A percentile compares a stretch with the other conserved stretches of the same genome.
phyloP scores from a whole-genome alignment of 805 yeast genomes.

The Scheffersomyces stipitis region DNA sequence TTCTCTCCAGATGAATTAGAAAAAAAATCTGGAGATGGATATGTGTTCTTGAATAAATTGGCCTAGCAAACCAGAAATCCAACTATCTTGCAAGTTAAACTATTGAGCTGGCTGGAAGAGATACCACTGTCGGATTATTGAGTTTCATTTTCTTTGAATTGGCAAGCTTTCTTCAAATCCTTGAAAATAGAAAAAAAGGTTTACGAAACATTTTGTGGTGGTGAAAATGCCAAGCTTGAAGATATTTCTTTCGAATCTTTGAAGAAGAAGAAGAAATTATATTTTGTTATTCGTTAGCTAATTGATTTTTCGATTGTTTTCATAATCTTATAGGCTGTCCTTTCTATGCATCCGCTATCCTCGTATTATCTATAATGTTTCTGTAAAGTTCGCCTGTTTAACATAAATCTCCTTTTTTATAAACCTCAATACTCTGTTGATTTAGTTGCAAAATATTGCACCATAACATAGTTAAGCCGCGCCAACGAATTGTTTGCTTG shows the following conservation, averaged over 20 bases:
- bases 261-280: too few species aligned
- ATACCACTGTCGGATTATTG: slow-evolving; percentile 50
- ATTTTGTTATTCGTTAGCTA: too few species aligned
- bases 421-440: too few species aligned
- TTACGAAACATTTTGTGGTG: slow-evolving; percentile 29
- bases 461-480: too few species aligned
- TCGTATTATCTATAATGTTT: too few species aligned
- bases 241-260: slow-evolving; percentile 48
- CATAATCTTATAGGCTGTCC: too few species aligned
- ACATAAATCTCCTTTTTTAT: too few species aligned
- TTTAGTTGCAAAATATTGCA: too few species aligned
- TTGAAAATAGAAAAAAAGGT: slow-evolving; percentile 39
- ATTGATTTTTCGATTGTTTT: too few species aligned
- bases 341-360: too few species aligned
- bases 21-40: slow-evolving; percentile 33
- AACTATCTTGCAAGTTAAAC: slow-evolving; percentile 47
- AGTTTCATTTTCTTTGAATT: slow-evolving; percentile 43
- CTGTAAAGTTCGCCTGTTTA: too few species aligned
- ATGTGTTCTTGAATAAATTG: slow-evolving; percentile 48
- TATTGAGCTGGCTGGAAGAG: slow-evolving; percentile 54
- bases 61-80: slow-evolving; percentile 51
- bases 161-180: slow-evolving; percentile 40
- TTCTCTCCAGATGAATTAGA: slow-evolving; percentile 30
- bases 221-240: slow-evolving; percentile 31
- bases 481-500: too few species aligned